Evolutionary conservation across 495 filamentous ascomycete genomes (phyloP).

Genomic region (Penicillium verhagenii): DNA sequence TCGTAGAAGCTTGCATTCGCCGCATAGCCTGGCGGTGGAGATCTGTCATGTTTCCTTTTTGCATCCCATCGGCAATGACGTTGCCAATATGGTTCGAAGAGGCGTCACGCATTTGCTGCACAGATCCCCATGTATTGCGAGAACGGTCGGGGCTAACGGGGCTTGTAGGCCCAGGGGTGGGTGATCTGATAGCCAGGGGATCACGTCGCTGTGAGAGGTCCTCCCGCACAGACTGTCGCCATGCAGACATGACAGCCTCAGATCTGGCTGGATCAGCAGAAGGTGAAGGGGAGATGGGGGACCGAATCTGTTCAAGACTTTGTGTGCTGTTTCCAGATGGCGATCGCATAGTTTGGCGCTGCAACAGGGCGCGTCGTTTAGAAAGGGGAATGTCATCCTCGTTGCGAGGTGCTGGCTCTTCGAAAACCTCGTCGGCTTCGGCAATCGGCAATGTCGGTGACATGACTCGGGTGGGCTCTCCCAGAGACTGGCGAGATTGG

Average conservation of each 20-base stretch:
- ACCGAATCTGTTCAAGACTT: constrained; percentile 14
- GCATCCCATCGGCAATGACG: constrained; percentile 71
- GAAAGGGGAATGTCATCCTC: constrained; percentile 73
- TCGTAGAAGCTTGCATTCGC: constrained; percentile 76
- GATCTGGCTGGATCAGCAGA: constrained; percentile 43
- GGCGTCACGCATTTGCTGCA: constrained; percentile 31
- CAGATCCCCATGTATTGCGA: constrained; percentile 26
- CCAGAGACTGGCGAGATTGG: constrained; percentile 29
- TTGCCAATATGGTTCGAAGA: constrained; percentile 41
- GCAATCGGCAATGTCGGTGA: constrained; percentile 20
- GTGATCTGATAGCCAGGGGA: constrained; percentile 26
- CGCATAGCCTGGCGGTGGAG: constrained; percentile 79
- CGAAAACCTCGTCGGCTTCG: constrained; percentile 29
- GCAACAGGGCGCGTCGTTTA: constrained; percentile 56
- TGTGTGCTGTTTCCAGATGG: constrained; percentile 18
- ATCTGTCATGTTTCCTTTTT: constrained; percentile 70
- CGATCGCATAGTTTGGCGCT: constrained; percentile 32
- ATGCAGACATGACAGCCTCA: constrained; percentile 67
- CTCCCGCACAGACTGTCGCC: constrained; percentile 67
- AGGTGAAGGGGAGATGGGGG: constrained; percentile 5
- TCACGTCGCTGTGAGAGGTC: constrained; percentile 51
- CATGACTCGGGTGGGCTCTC: constrained; percentile 15
- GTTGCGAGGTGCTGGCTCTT: constrained; percentile 3
- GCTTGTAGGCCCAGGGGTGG: constrained; percentile 7
- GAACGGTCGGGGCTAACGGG: constrained; percentile 18